These are phyloP conservation scores for Beauveria medogensis DNA, from an alignment of 2,329 filamentous ascomycete genomes.

Conservation along the genomic window DNA sequence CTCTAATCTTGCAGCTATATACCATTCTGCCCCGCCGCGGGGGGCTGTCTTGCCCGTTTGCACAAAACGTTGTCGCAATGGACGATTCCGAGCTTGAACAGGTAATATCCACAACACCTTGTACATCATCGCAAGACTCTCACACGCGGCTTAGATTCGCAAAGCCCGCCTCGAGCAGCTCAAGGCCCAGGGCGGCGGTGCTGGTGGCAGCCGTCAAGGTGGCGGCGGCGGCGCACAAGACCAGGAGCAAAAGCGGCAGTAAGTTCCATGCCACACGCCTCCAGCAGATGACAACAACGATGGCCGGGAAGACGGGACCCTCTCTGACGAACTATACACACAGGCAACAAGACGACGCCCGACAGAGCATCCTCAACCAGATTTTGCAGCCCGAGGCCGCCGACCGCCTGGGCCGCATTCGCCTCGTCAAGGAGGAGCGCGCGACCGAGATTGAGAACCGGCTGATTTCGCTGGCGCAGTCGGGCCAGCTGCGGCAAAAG, in stretches of 20 bases:
- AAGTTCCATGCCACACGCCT: constrained; percentile 9
- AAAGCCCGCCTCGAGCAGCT: constrained; percentile 90
- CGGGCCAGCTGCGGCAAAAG: constrained; percentile 77
- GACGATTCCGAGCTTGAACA: constrained; percentile 38
- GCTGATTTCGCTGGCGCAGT: constrained; percentile 82
- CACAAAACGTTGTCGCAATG: constrained; percentile 22
- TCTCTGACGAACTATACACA: background rate
- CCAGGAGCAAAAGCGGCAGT: constrained; percentile 53
- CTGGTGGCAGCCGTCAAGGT: constrained; percentile 30
- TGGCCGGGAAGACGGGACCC: too few relatives aligned
- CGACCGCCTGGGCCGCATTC: constrained; percentile 87
- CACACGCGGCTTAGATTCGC: constrained; percentile 55
- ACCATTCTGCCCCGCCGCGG: constrained; percentile 9
- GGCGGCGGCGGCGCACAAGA: constrained; percentile 29
- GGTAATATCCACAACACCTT: constrained; percentile 17
- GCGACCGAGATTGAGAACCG: constrained; percentile 87
- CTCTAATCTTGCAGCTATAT: constrained; percentile 4
- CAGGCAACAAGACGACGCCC: constrained; percentile 57
- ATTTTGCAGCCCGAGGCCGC: constrained; percentile 92
- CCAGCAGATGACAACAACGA: too few relatives aligned
- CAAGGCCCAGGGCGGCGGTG: constrained; percentile 59
- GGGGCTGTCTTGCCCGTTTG: constrained; percentile 4
- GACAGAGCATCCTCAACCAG: constrained; percentile 72
- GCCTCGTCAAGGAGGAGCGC: constrained; percentile 87
- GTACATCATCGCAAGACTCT: background rate